Evolutionary conservation across 2,329 filamentous ascomycete genomes (phyloP).

Genomic region (Neonectria ditissima): DNA sequence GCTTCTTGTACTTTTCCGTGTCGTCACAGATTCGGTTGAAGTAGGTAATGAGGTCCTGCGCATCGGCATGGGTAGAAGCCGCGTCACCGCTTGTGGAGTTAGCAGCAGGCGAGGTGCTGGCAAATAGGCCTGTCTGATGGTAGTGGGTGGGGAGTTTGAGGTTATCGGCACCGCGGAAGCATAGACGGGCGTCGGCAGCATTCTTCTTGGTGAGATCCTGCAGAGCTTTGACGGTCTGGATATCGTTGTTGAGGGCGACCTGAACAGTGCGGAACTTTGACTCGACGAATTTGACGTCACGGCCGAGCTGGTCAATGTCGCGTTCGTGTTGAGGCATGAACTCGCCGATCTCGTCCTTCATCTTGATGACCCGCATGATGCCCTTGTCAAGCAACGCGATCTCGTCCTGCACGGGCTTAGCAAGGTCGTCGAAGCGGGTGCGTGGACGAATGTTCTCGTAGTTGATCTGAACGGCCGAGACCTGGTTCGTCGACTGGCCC

Average conservation of each 20-base stretch:
- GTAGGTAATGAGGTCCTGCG: constrained; percentile 59
- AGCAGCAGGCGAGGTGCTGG: constrained; percentile 47
- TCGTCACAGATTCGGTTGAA: constrained; percentile 59
- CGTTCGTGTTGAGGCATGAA: constrained; percentile 69
- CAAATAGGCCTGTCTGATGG: constrained; percentile 60
- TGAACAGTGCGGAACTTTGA: constrained; percentile 60
- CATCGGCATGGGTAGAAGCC: constrained; percentile 52
- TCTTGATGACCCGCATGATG: constrained; percentile 83
- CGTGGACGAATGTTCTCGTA: constrained; percentile 83
- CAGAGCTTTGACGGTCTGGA: constrained; percentile 73
- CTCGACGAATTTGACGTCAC: constrained; percentile 62
- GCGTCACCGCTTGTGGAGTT: constrained; percentile 49
- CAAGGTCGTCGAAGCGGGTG: constrained; percentile 91
- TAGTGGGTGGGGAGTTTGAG: constrained; percentile 74
- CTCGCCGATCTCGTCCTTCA: constrained; percentile 80
- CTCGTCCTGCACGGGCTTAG: constrained; percentile 81
- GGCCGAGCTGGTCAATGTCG: constrained; percentile 60
- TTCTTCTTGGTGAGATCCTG: constrained; percentile 70
- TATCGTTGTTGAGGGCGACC: constrained; percentile 65
- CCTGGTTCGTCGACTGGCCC: constrained; percentile 59
- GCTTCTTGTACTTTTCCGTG: constrained; percentile 57
- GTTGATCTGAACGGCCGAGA: constrained; percentile 83
- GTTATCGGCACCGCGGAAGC: constrained; percentile 80
- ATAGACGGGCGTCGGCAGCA: constrained; percentile 75
- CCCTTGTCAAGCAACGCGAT: constrained; percentile 83